These are phyloP conservation scores for Trichosphaerium sp. DNA, from an alignment of 78 protist genomes.

Conservation along the genomic window DNA sequence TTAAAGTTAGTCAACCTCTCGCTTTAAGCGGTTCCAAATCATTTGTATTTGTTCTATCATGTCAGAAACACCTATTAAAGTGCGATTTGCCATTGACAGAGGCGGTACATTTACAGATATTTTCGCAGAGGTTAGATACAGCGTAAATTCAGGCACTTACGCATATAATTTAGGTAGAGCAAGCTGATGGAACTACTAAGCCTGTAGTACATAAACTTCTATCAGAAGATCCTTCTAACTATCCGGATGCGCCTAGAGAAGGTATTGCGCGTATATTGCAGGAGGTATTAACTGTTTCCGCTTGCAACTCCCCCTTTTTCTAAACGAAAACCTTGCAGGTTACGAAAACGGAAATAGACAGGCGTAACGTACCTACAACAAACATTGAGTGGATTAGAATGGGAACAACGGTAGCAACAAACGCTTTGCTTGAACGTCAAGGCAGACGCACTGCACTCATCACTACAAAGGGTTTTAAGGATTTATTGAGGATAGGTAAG, in stretches of 20 bases:
- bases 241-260: conserved; percentile 87
- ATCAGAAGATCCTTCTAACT: conserved; percentile 78
- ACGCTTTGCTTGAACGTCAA: conserved; percentile 89
- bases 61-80: no score
- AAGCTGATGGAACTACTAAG: conserved; percentile 4
- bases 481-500: conserved; percentile 74
- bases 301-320: neutral
- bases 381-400: conserved; percentile 51
- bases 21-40: no score
- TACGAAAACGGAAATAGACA: neutral
- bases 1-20: no score
- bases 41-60: no score
- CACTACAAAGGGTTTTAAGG: conserved; percentile 69
- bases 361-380: neutral
- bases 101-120: conserved; percentile 95
- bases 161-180: conserved; percentile 1
- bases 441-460: conserved; percentile 66
- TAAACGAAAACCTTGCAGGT: neutral
- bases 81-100: conserved; percentile 77
- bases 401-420: conserved; percentile 97
- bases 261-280: conserved; percentile 79
- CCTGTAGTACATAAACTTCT: conserved; percentile 70
- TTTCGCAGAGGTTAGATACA: conserved; percentile 38
- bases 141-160: neutral
- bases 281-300: neutral